Conservation (phyloP, 1,284 basidiomycete species). For the Microbotryum silenes-acaulis region DNA sequence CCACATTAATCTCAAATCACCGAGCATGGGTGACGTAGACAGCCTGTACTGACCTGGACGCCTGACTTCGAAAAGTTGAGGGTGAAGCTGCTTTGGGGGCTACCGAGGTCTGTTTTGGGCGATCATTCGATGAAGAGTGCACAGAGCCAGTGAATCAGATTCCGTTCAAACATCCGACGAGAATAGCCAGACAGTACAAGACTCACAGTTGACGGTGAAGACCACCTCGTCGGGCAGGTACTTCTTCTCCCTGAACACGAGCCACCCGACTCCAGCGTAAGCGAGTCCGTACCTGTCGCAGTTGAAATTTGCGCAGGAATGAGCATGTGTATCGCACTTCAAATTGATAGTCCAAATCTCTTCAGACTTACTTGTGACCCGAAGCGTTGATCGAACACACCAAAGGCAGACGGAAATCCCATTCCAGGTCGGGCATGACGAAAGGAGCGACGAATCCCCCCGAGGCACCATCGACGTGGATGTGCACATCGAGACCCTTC, state of each 20-base stretch:
- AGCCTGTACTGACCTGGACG: conserved; percentile 31
- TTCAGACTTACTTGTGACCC: conserved; percentile 8
- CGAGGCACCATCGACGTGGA: conserved; percentile 38
- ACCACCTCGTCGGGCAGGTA: conserved; percentile 41
- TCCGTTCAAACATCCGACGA: conserved; percentile 4
- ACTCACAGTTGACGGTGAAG: conserved; percentile 35
- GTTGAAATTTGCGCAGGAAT: neutral
- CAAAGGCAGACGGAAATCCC: conserved; percentile 42
- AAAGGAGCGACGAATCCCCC: conserved; percentile 43
- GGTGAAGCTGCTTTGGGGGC: conserved; percentile 35
- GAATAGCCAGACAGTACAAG: neutral
- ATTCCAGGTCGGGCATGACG: conserved; percentile 37
- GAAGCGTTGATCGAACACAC: conserved; percentile 40
- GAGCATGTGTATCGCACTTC: conserved; percentile 35
- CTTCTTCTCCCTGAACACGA: conserved; percentile 36
- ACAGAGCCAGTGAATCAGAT: conserved; percentile 10
- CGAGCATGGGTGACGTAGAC: no score
- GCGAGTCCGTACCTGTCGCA: conserved; percentile 28
- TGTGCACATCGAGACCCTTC: conserved; percentile 38
- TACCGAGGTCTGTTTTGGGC: conserved; percentile 8
- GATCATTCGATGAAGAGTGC: neutral
- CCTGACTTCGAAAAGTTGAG: conserved; percentile 40
- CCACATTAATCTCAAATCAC: no score
- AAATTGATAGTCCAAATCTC: neutral
- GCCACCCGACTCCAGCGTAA: conserved; percentile 40